These are phyloP conservation scores for Hypoxylon sp. DNA, from an alignment of 2,329 filamentous ascomycete species.

Conservation along the genomic window DNA sequence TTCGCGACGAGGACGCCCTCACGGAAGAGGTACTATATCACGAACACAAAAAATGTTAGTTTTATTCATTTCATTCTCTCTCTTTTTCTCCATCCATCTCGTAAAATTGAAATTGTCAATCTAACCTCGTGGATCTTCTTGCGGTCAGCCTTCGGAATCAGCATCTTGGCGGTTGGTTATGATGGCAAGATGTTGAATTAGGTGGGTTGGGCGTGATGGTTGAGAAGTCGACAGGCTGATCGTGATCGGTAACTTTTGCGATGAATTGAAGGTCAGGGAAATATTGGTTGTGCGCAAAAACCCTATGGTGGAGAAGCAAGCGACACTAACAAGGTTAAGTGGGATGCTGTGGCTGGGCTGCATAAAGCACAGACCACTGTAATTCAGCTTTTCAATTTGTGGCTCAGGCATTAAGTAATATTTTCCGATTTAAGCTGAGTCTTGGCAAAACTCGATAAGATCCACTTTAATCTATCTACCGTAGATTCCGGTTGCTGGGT, in stretches of 20 bases:
- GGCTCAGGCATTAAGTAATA: not conserved
- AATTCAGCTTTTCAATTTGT: not conserved
- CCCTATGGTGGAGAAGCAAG: conserved; percentile 43
- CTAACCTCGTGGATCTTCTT: conserved; percentile 96
- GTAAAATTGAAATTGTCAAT: conserved; percentile 18
- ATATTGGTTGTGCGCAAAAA: conserved; percentile 48
- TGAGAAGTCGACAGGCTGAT: conserved; percentile 38
- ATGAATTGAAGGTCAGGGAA: conserved; percentile 43
- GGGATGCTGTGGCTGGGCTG: conserved; percentile 34
- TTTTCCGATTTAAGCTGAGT: too few relatives aligned
- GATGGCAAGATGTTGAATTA: conserved; percentile 60
- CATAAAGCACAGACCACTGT: conserved; percentile 1
- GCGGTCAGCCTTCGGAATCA: conserved; percentile 99
- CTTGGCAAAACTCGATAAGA: conserved; percentile 18
- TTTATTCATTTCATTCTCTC: conserved; percentile 37
- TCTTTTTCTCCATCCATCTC: conserved; percentile 7
- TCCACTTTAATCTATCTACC: conserved; percentile 11
- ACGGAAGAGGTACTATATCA: conserved; percentile 98
- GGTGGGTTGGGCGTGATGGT: conserved; percentile 48
- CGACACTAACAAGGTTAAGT: conserved; percentile 32
- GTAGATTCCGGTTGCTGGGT: too few relatives aligned
- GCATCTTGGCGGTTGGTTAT: conserved; percentile 73
- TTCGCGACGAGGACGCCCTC: conserved; percentile 94
- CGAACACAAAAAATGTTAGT: conserved; percentile 42
- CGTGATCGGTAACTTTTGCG: conserved; percentile 30